A percentile compares a stretch with the other conserved stretches of the same genome.
phyloP scores from a whole-genome alignment of 352 stramenopile genomes.

The Globisporangium parvum region DNA sequence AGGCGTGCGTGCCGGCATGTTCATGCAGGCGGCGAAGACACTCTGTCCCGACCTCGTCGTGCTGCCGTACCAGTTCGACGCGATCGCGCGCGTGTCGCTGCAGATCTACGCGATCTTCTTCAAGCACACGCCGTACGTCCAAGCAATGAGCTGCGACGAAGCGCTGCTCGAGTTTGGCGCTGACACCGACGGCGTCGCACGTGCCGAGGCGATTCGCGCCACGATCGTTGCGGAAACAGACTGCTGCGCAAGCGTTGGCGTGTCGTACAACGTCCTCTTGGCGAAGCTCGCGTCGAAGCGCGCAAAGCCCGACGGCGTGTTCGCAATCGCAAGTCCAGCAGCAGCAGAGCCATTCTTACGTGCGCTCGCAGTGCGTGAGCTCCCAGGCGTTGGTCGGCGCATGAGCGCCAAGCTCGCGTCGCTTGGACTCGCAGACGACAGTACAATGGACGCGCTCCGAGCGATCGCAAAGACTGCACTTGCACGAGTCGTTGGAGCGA shows the following conservation, averaged over 20 bases:
- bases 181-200: slow-evolving; percentile 53
- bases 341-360: slow-evolving; percentile 61
- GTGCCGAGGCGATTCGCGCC: slow-evolving; percentile 59
- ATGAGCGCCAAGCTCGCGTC: slow-evolving; percentile 65
- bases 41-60: slow-evolving; percentile 91
- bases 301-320: slow-evolving; percentile 91
- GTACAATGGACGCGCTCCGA: slow-evolving; percentile 42
- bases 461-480: slow-evolving; percentile 47
- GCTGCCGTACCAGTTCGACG: slow-evolving; percentile 92
- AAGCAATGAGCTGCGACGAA: slow-evolving; percentile 96
- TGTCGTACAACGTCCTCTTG: slow-evolving; percentile 92
- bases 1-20: slow-evolving; percentile 93
- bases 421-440: slow-evolving; percentile 44
- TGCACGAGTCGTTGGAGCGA: slow-evolving; percentile 53
- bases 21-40: slow-evolving; percentile 88
- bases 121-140: slow-evolving; percentile 78
- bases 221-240: slow-evolving; percentile 73
- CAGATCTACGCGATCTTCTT: slow-evolving; percentile 93
- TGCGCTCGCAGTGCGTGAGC: slow-evolving; percentile 54
- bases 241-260: slow-evolving; percentile 91
- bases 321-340: slow-evolving; percentile 34
- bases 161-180: slow-evolving; percentile 87
- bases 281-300: slow-evolving; percentile 91
- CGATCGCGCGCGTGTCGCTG: slow-evolving; percentile 87
- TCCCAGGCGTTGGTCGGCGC: slow-evolving; percentile 77